Conservation (phyloP, 2,329 filamentous ascomycete genomes). For the Ophiocordyceps camponoti-leonardi region DNA sequence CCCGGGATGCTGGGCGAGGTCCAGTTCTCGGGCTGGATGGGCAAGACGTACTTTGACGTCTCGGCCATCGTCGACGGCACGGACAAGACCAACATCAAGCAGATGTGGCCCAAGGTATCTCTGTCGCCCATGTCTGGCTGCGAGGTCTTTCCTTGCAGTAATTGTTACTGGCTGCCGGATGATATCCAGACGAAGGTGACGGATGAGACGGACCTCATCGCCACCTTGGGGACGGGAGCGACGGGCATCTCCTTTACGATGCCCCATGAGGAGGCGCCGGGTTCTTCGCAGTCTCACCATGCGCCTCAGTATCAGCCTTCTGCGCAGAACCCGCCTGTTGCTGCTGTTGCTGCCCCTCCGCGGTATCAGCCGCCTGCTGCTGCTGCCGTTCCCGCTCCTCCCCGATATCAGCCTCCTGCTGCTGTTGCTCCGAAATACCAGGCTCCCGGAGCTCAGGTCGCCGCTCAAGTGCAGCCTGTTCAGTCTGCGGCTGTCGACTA, state of each 20-base stretch:
- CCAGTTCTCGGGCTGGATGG: conserved; percentile 28
- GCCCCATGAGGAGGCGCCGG: background rate
- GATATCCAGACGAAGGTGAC: conserved; percentile 39
- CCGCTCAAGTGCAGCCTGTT: background rate
- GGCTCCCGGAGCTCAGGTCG: too few relatives aligned
- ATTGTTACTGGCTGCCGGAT: conserved; percentile 33
- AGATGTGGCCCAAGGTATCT: conserved; percentile 27
- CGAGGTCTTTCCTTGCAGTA: conserved; percentile 31
- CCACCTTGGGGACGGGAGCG: conserved; percentile 25
- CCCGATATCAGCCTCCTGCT: background rate
- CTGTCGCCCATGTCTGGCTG: conserved; percentile 30
- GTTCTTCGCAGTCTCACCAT: background rate
- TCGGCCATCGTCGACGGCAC: conserved; percentile 36
- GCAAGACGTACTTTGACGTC: conserved; percentile 38
- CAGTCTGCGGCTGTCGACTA: background rate
- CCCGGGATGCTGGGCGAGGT: conserved; percentile 37
- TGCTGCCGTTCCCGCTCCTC: too few relatives aligned
- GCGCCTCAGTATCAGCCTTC: background rate
- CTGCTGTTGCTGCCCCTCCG: background rate
- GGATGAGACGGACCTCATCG: conserved; percentile 28
- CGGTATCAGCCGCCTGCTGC: background rate
- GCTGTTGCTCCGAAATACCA: too few relatives aligned
- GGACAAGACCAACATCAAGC: conserved; percentile 34
- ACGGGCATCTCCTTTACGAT: conserved; percentile 8
- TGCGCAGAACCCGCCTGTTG: background rate